A percentile compares a stretch with the other conserved stretches of the same genome.
These are phyloP conservation scores for Plasmodium knowlesi DNA, from an alignment of 169 alveolate genomes.

Conservation along the genomic window DNA sequence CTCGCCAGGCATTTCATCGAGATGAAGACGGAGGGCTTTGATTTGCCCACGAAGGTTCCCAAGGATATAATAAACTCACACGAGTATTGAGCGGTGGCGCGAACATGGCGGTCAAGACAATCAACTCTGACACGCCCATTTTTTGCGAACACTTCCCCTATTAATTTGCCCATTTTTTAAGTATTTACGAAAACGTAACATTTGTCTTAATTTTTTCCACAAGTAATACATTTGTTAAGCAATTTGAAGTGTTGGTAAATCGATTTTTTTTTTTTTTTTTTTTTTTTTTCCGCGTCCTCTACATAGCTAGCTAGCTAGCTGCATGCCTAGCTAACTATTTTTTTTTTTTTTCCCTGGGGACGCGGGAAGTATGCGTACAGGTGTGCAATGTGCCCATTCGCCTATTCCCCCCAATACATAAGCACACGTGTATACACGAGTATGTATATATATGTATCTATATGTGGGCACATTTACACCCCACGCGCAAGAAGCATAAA, in stretches of 20 bases:
- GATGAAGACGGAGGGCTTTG: constrained; percentile 77
- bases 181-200: background rate
- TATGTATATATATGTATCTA: background rate
- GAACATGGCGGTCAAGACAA: background rate
- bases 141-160: background rate
- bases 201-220: background rate
- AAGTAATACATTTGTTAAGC: constrained; percentile 1
- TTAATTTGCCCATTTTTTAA: background rate
- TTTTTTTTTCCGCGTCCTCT: background rate
- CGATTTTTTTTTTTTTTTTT: background rate
- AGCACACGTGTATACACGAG: background rate
- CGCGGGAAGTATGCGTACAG: background rate
- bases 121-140: background rate
- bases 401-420: background rate
- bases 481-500: background rate
- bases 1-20: constrained; percentile 79
- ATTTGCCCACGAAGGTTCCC: constrained; percentile 76
- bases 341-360: background rate
- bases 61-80: constrained; percentile 43
- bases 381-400: background rate
- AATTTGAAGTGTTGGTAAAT: constrained; percentile 3
- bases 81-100: constrained; percentile 17
- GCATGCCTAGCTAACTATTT: background rate
- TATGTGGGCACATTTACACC: background rate
- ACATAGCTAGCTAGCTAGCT: background rate